phyloP scores from a whole-genome alignment of 2,329 filamentous ascomycete species.

The Mariannaea sp. region DNA sequence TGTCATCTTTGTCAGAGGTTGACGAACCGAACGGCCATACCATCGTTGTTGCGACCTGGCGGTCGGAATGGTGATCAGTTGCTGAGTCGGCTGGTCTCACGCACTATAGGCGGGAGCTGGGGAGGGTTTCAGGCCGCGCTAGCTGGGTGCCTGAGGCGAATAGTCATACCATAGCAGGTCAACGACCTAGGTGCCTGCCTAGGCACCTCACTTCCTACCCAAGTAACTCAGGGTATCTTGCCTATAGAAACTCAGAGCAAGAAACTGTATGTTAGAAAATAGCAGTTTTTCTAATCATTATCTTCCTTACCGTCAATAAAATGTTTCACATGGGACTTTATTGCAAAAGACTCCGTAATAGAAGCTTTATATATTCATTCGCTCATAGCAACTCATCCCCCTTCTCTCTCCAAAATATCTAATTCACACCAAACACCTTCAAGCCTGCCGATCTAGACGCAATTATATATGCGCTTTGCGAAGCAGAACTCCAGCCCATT shows the following conservation, averaged over 20 bases:
- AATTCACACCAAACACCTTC: conserved; percentile 3
- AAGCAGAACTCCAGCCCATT: conserved; percentile 18
- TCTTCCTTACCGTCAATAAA: background rate
- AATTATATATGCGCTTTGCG: conserved; percentile 10
- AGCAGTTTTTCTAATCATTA: too few species aligned
- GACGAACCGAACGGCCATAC: conserved; percentile 48
- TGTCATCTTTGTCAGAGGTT: conserved; percentile 30
- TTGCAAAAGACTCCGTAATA: too few species aligned
- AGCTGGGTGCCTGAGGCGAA: conserved; percentile 36
- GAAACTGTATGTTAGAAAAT: too few species aligned
- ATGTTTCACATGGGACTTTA: conserved; percentile 20
- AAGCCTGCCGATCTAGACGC: background rate
- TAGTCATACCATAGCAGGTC: too few species aligned
- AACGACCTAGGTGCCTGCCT: too few species aligned
- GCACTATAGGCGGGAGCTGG: conserved; percentile 18
- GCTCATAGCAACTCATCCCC: conserved; percentile 32
- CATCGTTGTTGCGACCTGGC: conserved; percentile 44
- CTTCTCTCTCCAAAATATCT: conserved; percentile 14
- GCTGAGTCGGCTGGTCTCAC: conserved; percentile 18
- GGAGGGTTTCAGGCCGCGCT: conserved; percentile 24
- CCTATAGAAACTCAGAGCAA: too few species aligned
- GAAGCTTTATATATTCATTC: conserved; percentile 32
- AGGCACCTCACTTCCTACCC: too few species aligned
- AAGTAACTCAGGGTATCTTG: too few species aligned
- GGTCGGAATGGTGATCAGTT: conserved; percentile 31